Evolutionary conservation across 2,329 filamentous ascomycete genomes (phyloP).

Genomic region (Balansia obtecta): DNA sequence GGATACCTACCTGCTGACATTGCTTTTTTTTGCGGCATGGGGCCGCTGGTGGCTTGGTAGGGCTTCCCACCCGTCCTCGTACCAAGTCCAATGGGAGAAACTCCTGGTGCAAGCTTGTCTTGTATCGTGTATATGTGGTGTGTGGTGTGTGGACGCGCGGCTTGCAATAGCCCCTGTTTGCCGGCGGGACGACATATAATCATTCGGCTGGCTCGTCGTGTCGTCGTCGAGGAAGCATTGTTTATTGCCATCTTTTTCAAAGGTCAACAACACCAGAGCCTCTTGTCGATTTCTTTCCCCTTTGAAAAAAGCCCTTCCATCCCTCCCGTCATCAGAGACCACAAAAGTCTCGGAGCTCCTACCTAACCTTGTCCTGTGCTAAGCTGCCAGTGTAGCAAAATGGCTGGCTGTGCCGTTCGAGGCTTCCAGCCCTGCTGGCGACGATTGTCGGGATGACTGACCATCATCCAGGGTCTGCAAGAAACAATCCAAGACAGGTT

Average conservation of each 20-base stretch:
- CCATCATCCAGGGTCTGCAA: neutral
- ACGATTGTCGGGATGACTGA: neutral
- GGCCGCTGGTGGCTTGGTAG: constrained; percentile 1
- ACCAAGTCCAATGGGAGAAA: constrained; percentile 5
- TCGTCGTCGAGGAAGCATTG: neutral
- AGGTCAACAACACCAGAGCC: no score
- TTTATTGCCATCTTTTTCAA: neutral
- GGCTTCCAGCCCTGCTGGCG: neutral
- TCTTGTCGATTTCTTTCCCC: no score
- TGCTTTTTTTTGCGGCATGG: neutral
- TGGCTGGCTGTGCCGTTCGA: neutral
- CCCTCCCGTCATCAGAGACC: no score
- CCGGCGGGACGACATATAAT: neutral
- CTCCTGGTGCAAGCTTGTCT: constrained; percentile 1
- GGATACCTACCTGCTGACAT: constrained; percentile 6
- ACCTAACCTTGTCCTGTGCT: neutral
- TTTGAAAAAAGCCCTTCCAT: no score
- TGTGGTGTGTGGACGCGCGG: neutral
- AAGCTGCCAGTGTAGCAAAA: neutral
- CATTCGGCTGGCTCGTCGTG: neutral
- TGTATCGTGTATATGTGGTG: no score
- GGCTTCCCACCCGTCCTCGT: constrained; percentile 1
- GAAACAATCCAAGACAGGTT: constrained; percentile 1
- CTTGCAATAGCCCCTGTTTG: neutral
- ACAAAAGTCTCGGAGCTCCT: neutral